These are phyloP conservation scores for Cryptococcus sp. DNA, from an alignment of 1,284 basidiomycete species.

Conservation along the genomic window DNA sequence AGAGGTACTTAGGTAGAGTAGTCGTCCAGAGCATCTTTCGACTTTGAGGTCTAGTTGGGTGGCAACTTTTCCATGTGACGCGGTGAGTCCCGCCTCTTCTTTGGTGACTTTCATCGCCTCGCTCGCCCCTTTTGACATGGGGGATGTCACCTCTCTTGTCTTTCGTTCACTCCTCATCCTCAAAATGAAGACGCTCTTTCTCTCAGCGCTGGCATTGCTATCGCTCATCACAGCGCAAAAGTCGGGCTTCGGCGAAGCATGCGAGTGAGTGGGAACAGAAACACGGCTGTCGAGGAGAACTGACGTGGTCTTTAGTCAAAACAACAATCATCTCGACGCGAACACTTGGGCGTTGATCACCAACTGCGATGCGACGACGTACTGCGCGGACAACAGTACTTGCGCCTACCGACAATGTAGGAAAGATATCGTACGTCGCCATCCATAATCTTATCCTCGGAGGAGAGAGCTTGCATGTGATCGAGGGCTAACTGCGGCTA, in stretches of 20 bases:
- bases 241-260: slow-evolving; percentile 24
- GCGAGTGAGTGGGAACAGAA: slow-evolving; percentile 24
- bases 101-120: too few relatives aligned
- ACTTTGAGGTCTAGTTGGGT: too few relatives aligned
- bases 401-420: slow-evolving; percentile 67
- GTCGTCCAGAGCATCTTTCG: too few relatives aligned
- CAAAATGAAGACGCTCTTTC: too few relatives aligned
- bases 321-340: slow-evolving; percentile 60
- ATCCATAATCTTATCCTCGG: not conserved
- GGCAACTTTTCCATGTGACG: too few relatives aligned
- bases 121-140: too few relatives aligned
- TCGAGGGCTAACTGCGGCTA: not conserved
- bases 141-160: too few relatives aligned
- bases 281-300: not conserved
- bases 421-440: slow-evolving; percentile 58
- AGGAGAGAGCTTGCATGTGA: not conserved
- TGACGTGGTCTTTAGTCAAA: slow-evolving; percentile 21
- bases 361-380: slow-evolving; percentile 67
- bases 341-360: slow-evolving; percentile 69
- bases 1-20: too few relatives aligned
- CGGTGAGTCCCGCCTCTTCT: too few relatives aligned
- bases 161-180: too few relatives aligned
- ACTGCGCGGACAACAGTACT: slow-evolving; percentile 56
- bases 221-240: slow-evolving; percentile 11
- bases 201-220: not conserved